Evolutionary conservation across 805 yeast genomes (phyloP).

Genomic region (Saturnispora sekii): DNA sequence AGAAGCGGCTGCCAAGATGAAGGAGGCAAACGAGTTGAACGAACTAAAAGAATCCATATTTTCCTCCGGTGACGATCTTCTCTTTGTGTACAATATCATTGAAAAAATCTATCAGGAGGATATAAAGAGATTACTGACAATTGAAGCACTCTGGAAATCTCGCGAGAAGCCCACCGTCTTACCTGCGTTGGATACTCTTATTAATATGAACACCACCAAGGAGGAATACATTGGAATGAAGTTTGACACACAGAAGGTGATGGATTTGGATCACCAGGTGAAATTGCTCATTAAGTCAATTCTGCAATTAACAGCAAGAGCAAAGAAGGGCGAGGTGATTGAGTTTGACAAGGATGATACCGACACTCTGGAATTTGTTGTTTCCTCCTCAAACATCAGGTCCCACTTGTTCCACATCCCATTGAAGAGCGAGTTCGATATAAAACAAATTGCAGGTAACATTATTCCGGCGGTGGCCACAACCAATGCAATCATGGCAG

Average conservation of each 20-base stretch:
- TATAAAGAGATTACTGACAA: conserved; percentile 58
- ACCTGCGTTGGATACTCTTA: conserved; percentile 5
- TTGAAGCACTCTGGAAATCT: conserved; percentile 72
- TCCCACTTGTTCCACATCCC: conserved; percentile 63
- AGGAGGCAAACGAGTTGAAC: conserved; percentile 57
- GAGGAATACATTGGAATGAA: background rate
- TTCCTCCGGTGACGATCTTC: conserved; percentile 13
- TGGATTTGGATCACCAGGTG: conserved; percentile 59
- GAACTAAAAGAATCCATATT: conserved; percentile 35
- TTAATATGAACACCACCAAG: background rate
- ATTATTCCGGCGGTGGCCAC: conserved; percentile 98
- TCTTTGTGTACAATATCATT: conserved; percentile 37
- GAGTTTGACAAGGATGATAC: conserved; percentile 93
- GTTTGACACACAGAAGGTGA: conserved; percentile 33
- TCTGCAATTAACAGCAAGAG: conserved; percentile 40
- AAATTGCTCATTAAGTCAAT: conserved; percentile 45
- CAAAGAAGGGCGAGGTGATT: conserved; percentile 30
- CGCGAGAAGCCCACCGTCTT: conserved; percentile 64
- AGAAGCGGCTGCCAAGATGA: conserved; percentile 53
- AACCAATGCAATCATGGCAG: conserved; percentile 91
- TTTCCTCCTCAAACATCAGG: conserved; percentile 73
- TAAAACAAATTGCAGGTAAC: conserved; percentile 93
- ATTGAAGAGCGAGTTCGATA: conserved; percentile 67
- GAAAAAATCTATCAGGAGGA: conserved; percentile 62
- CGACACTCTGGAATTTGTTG: conserved; percentile 82